phyloP scores from a whole-genome alignment of 306 rosid genomes.

The Cucurbita pepo region DNA sequence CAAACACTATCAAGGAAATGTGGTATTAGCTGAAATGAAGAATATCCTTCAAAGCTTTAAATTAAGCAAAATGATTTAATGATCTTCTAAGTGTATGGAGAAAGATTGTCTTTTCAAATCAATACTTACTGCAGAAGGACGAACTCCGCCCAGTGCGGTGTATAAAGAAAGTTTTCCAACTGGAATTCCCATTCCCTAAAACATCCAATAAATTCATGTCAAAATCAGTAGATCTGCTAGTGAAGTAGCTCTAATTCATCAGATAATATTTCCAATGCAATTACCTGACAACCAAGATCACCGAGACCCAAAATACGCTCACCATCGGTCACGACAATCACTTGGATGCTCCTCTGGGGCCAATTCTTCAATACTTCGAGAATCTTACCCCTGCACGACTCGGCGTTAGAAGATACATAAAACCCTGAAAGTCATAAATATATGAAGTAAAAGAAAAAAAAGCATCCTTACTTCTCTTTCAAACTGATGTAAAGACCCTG shows the following conservation, averaged over 20 bases:
- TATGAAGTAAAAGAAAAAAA: background rate
- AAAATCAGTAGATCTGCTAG: background rate
- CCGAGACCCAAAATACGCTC: slow-evolving; percentile 96
- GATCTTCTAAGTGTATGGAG: background rate
- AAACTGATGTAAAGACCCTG: slow-evolving; percentile 97
- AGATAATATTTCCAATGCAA: background rate
- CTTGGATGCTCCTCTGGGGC: slow-evolving; percentile 79
- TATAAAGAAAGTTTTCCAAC: slow-evolving; percentile 88
- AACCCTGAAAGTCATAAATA: background rate
- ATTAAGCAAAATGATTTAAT: background rate
- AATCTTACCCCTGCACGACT: slow-evolving; percentile 55
- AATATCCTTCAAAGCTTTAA: background rate
- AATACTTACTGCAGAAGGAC: slow-evolving; percentile 78
- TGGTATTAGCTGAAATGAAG: background rate
- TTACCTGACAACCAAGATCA: slow-evolving; percentile 97
- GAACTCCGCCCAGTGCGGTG: slow-evolving; percentile 89
- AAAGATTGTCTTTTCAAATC: background rate
- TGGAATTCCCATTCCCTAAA: slow-evolving; percentile 99
- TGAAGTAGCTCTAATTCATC: background rate
- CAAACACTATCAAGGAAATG: slow-evolving; percentile 54
- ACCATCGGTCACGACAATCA: slow-evolving; percentile 89
- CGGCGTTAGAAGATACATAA: background rate
- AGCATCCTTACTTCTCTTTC: slow-evolving; percentile 58
- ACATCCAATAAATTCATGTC: slow-evolving; percentile 5
- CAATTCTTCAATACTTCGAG: slow-evolving; percentile 93